Conservation (phyloP, 2,329 filamentous ascomycete genomes). For the Fusarium sp. region DNA sequence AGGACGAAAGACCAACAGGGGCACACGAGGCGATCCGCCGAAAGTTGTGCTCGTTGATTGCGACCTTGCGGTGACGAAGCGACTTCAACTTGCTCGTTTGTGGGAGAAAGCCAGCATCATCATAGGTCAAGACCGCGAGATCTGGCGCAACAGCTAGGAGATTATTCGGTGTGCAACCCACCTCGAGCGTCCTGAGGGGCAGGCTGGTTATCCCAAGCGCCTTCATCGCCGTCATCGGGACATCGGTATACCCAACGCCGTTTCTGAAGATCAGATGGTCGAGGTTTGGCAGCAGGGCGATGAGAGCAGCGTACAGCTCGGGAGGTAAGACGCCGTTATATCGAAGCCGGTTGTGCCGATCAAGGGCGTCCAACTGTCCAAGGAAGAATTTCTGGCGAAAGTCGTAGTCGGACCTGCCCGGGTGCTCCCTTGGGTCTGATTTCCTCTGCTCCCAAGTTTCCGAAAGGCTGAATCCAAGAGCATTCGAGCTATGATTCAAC, state of each 20-base stretch:
- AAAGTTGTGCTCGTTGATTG: background rate
- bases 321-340: background rate
- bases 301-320: constrained; percentile 1
- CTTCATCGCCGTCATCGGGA: constrained; percentile 5
- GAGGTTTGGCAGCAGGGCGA: constrained; percentile 16
- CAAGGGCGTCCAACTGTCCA: background rate
- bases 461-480: background rate
- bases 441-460: constrained; percentile 1
- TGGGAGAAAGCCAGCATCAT: background rate
- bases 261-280: constrained; percentile 4
- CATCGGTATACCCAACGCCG: background rate
- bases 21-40: constrained; percentile 8
- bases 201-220: constrained; percentile 18
- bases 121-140: constrained; percentile 23
- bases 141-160: background rate
- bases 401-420: background rate
- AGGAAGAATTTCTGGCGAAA: background rate
- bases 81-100: constrained; percentile 11
- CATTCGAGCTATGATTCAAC: constrained; percentile 1
- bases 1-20: constrained; percentile 11
- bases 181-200: constrained; percentile 13
- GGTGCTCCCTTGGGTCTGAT: background rate
- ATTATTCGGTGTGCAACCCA: background rate
- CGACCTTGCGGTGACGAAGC: constrained; percentile 5
- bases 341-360: background rate